Conservation (phyloP, 306 rosid species). For the Vachellia collinsii region DNA sequence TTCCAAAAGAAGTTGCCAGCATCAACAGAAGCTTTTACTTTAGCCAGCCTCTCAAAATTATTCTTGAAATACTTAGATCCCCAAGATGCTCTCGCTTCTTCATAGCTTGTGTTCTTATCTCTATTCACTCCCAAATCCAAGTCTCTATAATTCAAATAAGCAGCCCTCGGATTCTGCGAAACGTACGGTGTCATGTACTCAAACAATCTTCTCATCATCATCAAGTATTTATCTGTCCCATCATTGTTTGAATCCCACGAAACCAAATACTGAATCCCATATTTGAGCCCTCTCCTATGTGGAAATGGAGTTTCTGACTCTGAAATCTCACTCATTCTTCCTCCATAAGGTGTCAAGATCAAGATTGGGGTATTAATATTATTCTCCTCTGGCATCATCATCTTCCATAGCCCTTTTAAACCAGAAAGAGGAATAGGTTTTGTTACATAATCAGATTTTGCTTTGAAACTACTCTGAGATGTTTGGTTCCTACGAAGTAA, state of each 20-base stretch:
- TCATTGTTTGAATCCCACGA: constrained; percentile 26
- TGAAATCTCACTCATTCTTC: constrained; percentile 43
- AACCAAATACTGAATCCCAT: constrained; percentile 33
- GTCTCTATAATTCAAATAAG: constrained; percentile 45
- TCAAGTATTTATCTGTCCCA: not conserved
- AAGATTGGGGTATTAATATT: not conserved
- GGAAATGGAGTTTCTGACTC: constrained; percentile 40
- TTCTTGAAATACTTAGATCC: constrained; percentile 41
- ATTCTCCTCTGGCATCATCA: not conserved
- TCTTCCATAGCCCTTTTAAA: constrained; percentile 38
- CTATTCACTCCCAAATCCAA: constrained; percentile 43
- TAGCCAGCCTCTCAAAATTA: constrained; percentile 27
- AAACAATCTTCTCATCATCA: constrained; percentile 29
- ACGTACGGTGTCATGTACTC: constrained; percentile 32
- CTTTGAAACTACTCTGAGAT: constrained; percentile 26
- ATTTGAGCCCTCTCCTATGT: constrained; percentile 32
- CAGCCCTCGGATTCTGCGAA: constrained; percentile 32
- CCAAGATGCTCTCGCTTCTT: constrained; percentile 33
- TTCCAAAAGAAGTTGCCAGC: constrained; percentile 37
- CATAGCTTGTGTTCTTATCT: not conserved
- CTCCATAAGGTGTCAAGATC: constrained; percentile 41
- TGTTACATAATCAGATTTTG: constrained; percentile 43
- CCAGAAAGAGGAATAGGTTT: constrained; percentile 31
- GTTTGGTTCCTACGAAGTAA: constrained; percentile 36
- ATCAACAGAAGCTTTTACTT: constrained; percentile 49